These are phyloP conservation scores for Seminavis robusta DNA, from an alignment of 108 stramenopile species.

Conservation along the genomic window DNA sequence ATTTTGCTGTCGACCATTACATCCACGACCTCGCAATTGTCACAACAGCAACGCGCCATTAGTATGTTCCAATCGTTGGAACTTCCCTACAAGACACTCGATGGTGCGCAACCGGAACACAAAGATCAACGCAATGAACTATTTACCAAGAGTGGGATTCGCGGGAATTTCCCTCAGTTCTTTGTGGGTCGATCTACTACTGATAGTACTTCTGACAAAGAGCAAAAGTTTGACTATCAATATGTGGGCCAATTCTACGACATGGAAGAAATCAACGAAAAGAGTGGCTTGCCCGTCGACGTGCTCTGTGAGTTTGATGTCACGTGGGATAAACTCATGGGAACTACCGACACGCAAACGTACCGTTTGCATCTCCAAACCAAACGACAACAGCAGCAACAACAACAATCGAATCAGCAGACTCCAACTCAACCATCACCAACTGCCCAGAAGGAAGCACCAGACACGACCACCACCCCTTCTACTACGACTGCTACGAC, in stretches of 20 bases:
- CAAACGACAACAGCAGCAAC: no score
- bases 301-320: no score
- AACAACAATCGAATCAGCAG: background rate
- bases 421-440: background rate
- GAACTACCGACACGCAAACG: no score
- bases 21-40: no score
- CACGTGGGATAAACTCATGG: no score
- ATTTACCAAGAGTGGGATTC: constrained; percentile 25
- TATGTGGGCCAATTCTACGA: constrained; percentile 53
- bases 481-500: no score
- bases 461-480: no score
- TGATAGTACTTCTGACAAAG: background rate
- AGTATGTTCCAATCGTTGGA: background rate
- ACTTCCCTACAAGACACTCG: background rate
- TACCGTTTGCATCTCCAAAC: no score
- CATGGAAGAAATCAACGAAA: constrained; percentile 59
- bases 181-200: constrained; percentile 21
- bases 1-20: no score
- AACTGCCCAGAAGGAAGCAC: no score
- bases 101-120: constrained; percentile 6
- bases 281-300: constrained; percentile 41
- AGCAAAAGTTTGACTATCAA: background rate
- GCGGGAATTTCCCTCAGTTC: constrained; percentile 39
- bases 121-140: constrained; percentile 16
- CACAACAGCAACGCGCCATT: background rate